phyloP scores from a whole-genome alignment of 2,329 filamentous ascomycete genomes.

The Arachnomyces sp. region DNA sequence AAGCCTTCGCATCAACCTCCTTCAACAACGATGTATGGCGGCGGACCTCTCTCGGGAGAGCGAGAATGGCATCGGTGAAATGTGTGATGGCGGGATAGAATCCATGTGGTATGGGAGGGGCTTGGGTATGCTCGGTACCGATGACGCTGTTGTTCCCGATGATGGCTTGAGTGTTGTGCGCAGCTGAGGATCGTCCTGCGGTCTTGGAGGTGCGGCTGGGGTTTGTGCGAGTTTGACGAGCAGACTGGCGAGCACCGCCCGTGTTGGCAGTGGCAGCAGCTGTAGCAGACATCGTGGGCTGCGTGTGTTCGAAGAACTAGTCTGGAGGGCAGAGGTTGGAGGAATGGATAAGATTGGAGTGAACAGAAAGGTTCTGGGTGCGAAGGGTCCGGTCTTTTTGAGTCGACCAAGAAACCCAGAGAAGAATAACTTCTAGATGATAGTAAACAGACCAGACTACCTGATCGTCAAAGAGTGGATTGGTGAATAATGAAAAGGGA shows the following conservation, averaged over 20 bases:
- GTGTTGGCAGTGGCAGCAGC: slow-evolving; percentile 22
- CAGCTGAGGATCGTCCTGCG: slow-evolving; percentile 31
- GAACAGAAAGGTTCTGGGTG: not conserved
- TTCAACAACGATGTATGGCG: slow-evolving; percentile 93
- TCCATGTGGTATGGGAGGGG: slow-evolving; percentile 32
- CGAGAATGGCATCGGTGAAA: slow-evolving; percentile 87
- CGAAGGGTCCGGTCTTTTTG: not conserved
- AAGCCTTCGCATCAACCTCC: slow-evolving; percentile 96
- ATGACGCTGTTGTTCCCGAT: not conserved
- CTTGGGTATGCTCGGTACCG: slow-evolving; percentile 11
- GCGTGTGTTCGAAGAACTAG: not conserved
- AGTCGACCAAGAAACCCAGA: too few species aligned
- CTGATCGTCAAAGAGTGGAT: too few species aligned
- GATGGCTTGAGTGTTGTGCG: slow-evolving; percentile 12
- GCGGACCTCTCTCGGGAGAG: slow-evolving; percentile 88
- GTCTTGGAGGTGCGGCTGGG: slow-evolving; percentile 43
- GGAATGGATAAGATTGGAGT: not conserved
- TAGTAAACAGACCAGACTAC: too few species aligned
- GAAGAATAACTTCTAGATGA: too few species aligned
- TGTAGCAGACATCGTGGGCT: slow-evolving; percentile 17
- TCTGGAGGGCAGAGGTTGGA: slow-evolving; percentile 5
- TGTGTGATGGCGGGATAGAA: slow-evolving; percentile 62
- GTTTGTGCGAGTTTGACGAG: slow-evolving; percentile 43
- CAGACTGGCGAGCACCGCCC: slow-evolving; percentile 27
- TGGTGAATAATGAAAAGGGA: too few species aligned